Evolutionary conservation across 208 protist genomes (phyloP).

Genomic region (Novymonas esmeraldas): DNA sequence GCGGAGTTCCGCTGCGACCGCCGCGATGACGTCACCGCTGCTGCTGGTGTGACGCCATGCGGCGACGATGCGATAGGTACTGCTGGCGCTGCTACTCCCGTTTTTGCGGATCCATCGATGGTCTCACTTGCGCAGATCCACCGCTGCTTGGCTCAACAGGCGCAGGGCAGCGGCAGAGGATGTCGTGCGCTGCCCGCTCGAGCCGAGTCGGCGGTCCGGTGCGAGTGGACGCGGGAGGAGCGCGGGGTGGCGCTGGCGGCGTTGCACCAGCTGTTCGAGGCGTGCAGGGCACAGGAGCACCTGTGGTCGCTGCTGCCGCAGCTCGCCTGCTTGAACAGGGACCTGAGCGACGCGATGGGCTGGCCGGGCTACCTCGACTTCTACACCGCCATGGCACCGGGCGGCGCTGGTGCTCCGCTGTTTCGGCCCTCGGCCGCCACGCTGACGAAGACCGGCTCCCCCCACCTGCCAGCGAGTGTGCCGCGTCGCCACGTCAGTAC

Average conservation of each 20-base stretch:
- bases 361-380: conserved; percentile 59
- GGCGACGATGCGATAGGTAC: no score
- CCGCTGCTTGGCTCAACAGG: conserved; percentile 16
- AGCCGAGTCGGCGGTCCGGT: neutral
- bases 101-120: conserved; percentile 26
- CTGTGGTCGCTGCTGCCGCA: conserved; percentile 56
- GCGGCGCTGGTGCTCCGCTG: neutral
- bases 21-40: no score
- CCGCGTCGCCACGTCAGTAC: conserved; percentile 4
- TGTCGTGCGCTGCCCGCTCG: no score
- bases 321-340: conserved; percentile 44
- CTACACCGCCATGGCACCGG: conserved; percentile 31
- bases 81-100: no score
- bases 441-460: conserved; percentile 9
- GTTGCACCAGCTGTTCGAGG: conserved; percentile 74
- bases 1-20: neutral
- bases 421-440: neutral
- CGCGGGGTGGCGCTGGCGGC: conserved; percentile 47
- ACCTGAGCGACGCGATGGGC: conserved; percentile 39
- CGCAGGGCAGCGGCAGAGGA: no score
- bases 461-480: neutral
- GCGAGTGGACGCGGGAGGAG: conserved; percentile 40
- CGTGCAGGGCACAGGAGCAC: conserved; percentile 60
- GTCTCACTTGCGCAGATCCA: conserved; percentile 19
- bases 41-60: no score